Evolutionary conservation across 164 flowering plant genomes (phyloP).

Genomic region (Macadamia tetraphylla): DNA sequence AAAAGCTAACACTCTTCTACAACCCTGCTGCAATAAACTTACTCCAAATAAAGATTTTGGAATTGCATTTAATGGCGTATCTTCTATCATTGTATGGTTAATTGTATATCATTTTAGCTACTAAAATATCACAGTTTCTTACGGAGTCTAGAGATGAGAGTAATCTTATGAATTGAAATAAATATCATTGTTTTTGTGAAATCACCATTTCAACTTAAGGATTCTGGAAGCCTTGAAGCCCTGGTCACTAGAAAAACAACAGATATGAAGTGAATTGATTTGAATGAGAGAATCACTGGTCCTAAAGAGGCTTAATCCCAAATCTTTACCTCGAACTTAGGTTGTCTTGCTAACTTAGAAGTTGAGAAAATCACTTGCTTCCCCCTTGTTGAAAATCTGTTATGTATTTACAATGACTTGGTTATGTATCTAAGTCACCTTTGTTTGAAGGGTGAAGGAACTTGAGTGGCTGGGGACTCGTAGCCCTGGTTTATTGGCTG

Average conservation of each 20-base stretch:
- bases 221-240: slow-evolving; percentile 58
- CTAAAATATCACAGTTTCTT: not conserved
- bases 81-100: not conserved
- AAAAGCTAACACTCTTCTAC: slow-evolving; percentile 71
- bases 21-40: slow-evolving; percentile 64
- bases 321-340: no score
- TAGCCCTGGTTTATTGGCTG: no score
- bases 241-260: slow-evolving; percentile 36
- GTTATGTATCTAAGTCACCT: no score
- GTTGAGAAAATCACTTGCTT: no score
- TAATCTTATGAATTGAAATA: no score
- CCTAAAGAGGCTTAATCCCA: slow-evolving; percentile 56
- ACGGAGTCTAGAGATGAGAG: no score
- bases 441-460: no score
- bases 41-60: slow-evolving; percentile 73
- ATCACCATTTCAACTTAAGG: slow-evolving; percentile 56
- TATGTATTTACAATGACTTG: no score
- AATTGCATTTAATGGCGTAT: slow-evolving; percentile 78
- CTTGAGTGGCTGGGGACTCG: no score
- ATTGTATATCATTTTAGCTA: not conserved
- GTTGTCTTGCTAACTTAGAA: no score
- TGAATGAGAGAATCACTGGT: slow-evolving; percentile 81
- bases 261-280: slow-evolving; percentile 76
- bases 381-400: no score
- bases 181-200: no score